Evolutionary conservation across 768 basidiomycete species (phyloP).

Genomic region (Boletus subparvulus): DNA sequence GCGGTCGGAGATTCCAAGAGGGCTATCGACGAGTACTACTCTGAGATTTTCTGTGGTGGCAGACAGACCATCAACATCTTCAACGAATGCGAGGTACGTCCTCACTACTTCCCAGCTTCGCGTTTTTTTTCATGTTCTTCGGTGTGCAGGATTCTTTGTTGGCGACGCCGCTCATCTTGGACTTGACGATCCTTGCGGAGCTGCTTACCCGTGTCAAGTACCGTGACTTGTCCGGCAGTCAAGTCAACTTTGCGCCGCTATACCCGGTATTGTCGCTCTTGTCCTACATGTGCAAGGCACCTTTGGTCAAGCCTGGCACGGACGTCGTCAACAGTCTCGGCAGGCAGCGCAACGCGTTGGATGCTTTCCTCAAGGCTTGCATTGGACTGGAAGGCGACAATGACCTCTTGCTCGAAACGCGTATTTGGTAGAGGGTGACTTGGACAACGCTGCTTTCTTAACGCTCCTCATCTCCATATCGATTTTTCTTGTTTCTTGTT

Average conservation of each 20-base stretch:
- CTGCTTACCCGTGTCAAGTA: conserved; percentile 91
- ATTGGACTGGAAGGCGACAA: conserved; percentile 79
- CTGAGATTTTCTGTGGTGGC: conserved; percentile 96
- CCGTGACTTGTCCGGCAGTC: conserved; percentile 49
- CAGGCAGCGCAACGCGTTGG: conserved; percentile 93
- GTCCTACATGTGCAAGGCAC: conserved; percentile 97
- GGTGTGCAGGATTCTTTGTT: conserved; percentile 79
- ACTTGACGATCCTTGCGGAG: conserved; percentile 90
- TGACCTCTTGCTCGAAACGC: conserved; percentile 83
- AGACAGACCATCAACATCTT: conserved; percentile 94
- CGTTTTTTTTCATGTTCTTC: not conserved
- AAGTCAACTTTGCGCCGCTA: conserved; percentile 73
- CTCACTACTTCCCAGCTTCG: rapidly evolving
- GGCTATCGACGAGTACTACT: conserved; percentile 99
- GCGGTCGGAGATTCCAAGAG: conserved; percentile 97
- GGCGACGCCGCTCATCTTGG: conserved; percentile 94
- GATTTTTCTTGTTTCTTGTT: not conserved
- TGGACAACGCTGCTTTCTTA: not conserved
- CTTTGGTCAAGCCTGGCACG: conserved; percentile 91
- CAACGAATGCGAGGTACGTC: conserved; percentile 89
- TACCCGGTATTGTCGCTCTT: conserved; percentile 92
- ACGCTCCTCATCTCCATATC: not conserved
- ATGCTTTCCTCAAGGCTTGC: conserved; percentile 93
- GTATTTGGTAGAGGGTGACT: conserved; percentile 69
- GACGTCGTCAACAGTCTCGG: conserved; percentile 95